A percentile compares a stretch with the other conserved stretches of the same genome.
Conservation (phyloP, 106 monocot genomes). For the Acorus calamus region DNA sequence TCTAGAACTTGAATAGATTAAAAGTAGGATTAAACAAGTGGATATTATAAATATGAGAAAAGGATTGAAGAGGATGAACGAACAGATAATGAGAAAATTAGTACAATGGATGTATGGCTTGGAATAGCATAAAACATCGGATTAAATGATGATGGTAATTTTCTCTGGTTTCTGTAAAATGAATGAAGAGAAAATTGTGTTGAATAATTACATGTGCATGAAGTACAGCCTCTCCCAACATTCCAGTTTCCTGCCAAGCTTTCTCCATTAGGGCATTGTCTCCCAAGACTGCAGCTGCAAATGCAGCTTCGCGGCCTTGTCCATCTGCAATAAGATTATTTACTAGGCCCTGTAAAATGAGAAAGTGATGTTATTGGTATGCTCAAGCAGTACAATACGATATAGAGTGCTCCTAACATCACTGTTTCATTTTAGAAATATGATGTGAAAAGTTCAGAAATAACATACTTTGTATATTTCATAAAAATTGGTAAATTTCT, state of each 20-base stretch:
- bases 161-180: not conserved
- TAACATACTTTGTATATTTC: no score
- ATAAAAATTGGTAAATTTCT: no score
- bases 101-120: not conserved
- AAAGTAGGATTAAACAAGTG: no score
- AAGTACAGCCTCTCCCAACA: constrained; percentile 94
- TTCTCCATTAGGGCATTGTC: constrained; percentile 98
- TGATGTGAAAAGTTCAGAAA: not conserved
- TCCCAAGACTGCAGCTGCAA: constrained; percentile 93
- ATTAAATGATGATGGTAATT: not conserved
- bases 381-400: not conserved
- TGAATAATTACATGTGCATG: constrained; percentile 82
- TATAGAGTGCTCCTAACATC: not conserved
- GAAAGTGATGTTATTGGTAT: no score
- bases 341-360: constrained; percentile 54
- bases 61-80: not conserved
- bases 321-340: constrained; percentile 84
- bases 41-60: no score
- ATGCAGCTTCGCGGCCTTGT: constrained; percentile 99
- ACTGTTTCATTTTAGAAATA: not conserved
- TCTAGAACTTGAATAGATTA: no score
- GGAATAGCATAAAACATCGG: not conserved
- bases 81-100: not conserved
- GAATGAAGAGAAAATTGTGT: not conserved
- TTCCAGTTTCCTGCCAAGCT: constrained; percentile 99